Evolutionary conservation across 306 rosid genomes (phyloP).

Genomic region (Ammopiptanthus mongolicus): DNA sequence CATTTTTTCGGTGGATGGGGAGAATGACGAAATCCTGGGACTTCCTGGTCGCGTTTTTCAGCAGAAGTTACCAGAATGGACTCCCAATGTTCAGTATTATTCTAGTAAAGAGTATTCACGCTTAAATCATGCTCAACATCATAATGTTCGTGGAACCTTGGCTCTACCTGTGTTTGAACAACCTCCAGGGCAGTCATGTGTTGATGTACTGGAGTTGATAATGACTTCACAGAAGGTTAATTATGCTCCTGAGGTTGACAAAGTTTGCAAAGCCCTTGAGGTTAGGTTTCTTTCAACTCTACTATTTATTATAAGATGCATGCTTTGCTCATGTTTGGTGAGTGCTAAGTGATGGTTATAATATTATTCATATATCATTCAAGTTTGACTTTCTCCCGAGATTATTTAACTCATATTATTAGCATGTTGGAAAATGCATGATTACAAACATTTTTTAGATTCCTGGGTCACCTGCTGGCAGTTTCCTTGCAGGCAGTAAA

Average conservation of each 20-base stretch:
- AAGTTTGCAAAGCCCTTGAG: slow-evolving; percentile 93
- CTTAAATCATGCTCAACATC: slow-evolving; percentile 61
- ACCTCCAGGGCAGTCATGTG: slow-evolving; percentile 60
- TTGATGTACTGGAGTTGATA: slow-evolving; percentile 82
- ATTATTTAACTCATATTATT: neutral
- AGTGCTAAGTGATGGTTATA: neutral
- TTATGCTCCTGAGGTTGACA: slow-evolving; percentile 84
- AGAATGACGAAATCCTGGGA: slow-evolving; percentile 50
- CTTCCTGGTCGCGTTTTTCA: slow-evolving; percentile 89
- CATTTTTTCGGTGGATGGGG: slow-evolving; percentile 64
- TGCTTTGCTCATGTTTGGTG: slow-evolving; percentile 11
- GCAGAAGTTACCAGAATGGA: slow-evolving; percentile 83
- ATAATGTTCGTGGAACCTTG: slow-evolving; percentile 79
- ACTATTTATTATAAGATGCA: neutral
- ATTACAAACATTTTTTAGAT: slow-evolving; percentile 10
- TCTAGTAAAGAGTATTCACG: slow-evolving; percentile 73
- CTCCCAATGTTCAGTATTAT: slow-evolving; percentile 87
- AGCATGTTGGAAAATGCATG: neutral
- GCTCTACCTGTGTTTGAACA: slow-evolving; percentile 87
- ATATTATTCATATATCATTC: neutral
- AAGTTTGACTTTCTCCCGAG: neutral
- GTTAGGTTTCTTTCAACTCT: slow-evolving; percentile 42
- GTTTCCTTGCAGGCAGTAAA: slow-evolving; percentile 73
- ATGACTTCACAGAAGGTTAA: slow-evolving; percentile 75
- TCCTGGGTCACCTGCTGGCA: slow-evolving; percentile 29